Evolutionary conservation across 83 land plant species (phyloP), one percentile per base, ranked within the genome.

Genomic region (Larix sibirica): DNA sequence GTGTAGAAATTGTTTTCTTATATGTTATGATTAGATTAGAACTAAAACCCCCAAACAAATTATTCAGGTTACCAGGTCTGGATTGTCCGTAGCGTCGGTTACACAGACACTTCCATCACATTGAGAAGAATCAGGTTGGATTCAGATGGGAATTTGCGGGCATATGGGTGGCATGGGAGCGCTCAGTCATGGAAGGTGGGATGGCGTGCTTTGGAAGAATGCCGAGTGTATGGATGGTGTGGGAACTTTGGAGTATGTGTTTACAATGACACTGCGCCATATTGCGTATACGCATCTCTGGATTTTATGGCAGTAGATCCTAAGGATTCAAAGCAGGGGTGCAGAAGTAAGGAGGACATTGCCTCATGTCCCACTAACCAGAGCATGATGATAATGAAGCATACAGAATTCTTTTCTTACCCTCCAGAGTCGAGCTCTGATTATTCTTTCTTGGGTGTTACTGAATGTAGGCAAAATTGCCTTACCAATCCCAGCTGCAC

Each of bases 241-340:
- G 94, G 94, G 7, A 83, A 90, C 66, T 76, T 85, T 80, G 92
- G 94, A 4, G 80, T 92, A 7, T 92, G 94, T 79, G 80, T 84
- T 60, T 92, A 90, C 83, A 87, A 92, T 50, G 89, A 82, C 50
- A 62, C 89, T 0, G 28, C 60, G 17, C 91, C 92, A 16, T 26
- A 86, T 50, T 92, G 92, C 42, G 64, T 63, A 18, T 92, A 90
- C 76, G 88, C 92, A 1, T 90, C 92, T 7, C 26, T 80, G 61
- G 88, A 92, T 83, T 92, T 90, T 67, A 86, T 73, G 13, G 77
- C 58, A 10, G 50, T 83, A 33, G 89, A 90, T 87, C 81, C 79
- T 0, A 77, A 66, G n/a, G 89, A 88, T 64, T 33, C 87, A 1
- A 85, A 58, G 33, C 44, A 90, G 50, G 94, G 94, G 4, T 92